A percentile compares a stretch with the other conserved stretches of the same genome.
Evolutionary conservation across 1,284 basidiomycete genomes (phyloP).

Genomic region (Sanghuangporus baumii): DNA sequence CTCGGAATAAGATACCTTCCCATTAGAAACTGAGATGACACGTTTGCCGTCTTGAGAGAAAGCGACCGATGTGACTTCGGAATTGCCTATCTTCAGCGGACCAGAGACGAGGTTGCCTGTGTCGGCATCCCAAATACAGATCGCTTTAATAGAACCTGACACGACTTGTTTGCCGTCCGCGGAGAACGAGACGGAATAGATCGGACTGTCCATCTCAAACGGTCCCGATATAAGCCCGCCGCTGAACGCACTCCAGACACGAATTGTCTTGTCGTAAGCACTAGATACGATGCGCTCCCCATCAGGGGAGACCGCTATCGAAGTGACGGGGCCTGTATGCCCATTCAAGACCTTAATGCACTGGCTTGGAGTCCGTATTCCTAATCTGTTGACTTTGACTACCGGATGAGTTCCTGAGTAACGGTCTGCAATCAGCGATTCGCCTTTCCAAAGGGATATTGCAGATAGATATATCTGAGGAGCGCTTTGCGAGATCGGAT

Average conservation of each 20-base stretch:
- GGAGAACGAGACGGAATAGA: background rate
- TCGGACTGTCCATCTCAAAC: background rate
- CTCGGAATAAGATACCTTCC: too few relatives aligned
- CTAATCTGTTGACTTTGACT: background rate
- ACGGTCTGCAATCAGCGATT: background rate
- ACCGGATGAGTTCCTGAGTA: background rate
- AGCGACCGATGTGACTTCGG: constrained; percentile 10
- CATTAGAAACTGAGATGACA: too few relatives aligned
- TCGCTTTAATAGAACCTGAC: background rate
- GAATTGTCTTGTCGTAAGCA: background rate
- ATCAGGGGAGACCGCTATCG: background rate
- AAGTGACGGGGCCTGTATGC: background rate
- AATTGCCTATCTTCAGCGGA: background rate
- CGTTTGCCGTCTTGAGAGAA: constrained; percentile 13
- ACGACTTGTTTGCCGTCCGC: background rate
- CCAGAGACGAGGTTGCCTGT: background rate
- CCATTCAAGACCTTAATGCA: background rate
- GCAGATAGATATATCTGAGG: background rate
- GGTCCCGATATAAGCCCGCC: background rate
- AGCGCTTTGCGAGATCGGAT: background rate
- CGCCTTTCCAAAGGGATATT: background rate
- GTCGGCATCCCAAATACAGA: background rate
- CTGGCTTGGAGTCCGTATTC: background rate
- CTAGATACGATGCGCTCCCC: background rate
- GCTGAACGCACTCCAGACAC: background rate